Evolutionary conservation across 805 yeast species (phyloP), one percentile per base, ranked within the genome.

Genomic region (Pichia paraexigua): DNA sequence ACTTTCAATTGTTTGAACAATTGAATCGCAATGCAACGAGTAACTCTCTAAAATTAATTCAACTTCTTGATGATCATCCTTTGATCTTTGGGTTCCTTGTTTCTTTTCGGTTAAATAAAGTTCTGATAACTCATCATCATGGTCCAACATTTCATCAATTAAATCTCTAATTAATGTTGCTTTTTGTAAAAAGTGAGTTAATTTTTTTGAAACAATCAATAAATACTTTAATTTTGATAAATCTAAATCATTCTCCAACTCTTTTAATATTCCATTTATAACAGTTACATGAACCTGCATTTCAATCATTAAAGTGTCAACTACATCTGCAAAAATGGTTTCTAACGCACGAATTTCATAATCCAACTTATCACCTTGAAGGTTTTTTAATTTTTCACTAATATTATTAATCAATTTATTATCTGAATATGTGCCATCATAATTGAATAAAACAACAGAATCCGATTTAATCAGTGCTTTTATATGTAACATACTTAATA

Each of bases 311-410:
- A 94, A 70, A 54, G 89, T 86, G 1, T 86, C 76, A 40, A 89
- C 76, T 2, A 88, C 95, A 48, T 87, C 83, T 30, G 88, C 81
- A 56, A 94, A 77, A 10, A 94, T 85, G 0, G 95, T 82, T 62
- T 94, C 99, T 41, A 94, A 64, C 0, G 97, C 99, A 46, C 95
- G 72, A 62, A 91, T 83, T 63, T 94, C 99, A 66, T 90, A 94
- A 0, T 96, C 92, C 20, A 89, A 70, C 15, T 53, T 53, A 17
- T 64, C 66, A 60, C 67, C 67, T 4, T 66, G 63, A 9, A 60
- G 63, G 8, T 68, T 61, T 28, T 66, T 55, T 42, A 79, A 64
- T 35, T 74, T 70, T 18, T 62, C 63, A 4, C 71, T 62, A 57
- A 79, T 56, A 44, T 72, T 77, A 35, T 69, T 65, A 13, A 78